These are phyloP conservation scores for Mucor ambiguus DNA, from an alignment of 371 early-diverging fungal species.

Conservation along the genomic window DNA sequence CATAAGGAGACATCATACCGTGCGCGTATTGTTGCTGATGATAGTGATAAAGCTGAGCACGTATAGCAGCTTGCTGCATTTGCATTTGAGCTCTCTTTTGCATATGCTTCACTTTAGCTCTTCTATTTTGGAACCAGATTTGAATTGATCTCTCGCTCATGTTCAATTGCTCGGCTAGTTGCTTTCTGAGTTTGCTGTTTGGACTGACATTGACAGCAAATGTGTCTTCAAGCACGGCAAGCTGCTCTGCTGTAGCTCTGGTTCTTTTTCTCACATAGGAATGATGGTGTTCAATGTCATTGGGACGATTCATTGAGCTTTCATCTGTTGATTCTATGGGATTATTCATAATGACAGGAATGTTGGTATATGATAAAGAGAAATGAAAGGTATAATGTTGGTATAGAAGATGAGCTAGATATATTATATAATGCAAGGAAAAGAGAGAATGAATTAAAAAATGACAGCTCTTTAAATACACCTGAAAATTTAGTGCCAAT, in stretches of 20 bases:
- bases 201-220: conserved; percentile 75
- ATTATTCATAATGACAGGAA: neutral
- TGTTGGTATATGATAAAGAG: neutral
- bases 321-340: neutral
- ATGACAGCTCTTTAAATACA: neutral
- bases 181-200: conserved; percentile 82
- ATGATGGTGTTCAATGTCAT: neutral
- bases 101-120: conserved; percentile 89
- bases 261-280: conserved; percentile 54
- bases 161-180: conserved; percentile 80
- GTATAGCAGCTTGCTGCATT: conserved; percentile 38
- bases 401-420: neutral
- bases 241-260: conserved; percentile 75
- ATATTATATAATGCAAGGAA: neutral
- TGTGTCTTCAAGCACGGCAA: conserved; percentile 75
- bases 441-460: neutral
- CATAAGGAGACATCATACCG: neutral
- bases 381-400: neutral
- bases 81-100: conserved; percentile 62
- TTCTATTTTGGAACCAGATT: conserved; percentile 99
- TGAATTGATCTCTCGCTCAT: conserved; percentile 96
- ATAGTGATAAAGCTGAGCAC: conserved; percentile 32
- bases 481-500: neutral
- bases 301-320: neutral
- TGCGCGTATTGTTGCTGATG: conserved; percentile 34